Conservation (phyloP, 768 basidiomycete genomes). For the Dictyophora rubrovolvata region DNA sequence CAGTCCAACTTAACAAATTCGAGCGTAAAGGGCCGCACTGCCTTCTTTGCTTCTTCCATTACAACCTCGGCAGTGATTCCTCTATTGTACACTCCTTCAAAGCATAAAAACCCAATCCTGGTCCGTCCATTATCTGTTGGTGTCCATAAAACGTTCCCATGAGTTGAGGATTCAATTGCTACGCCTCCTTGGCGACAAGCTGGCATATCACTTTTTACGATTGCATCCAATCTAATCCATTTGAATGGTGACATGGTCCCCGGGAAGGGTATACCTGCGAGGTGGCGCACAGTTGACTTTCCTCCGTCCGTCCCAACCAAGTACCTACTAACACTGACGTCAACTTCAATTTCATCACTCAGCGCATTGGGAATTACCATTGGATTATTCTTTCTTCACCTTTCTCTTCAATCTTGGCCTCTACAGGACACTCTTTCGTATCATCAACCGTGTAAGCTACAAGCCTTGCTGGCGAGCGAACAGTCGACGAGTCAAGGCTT, state of each 20-base stretch:
- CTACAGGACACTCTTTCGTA: background rate
- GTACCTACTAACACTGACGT: conserved; percentile 1
- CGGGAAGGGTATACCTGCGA: conserved; percentile 1
- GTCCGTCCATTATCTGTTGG: conserved; percentile 7
- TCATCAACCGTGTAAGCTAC: background rate
- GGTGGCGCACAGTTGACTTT: conserved; percentile 5
- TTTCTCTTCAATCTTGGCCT: background rate
- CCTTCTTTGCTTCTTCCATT: conserved; percentile 15
- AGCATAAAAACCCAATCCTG: background rate
- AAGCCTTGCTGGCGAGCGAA: background rate
- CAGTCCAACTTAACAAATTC: conserved; percentile 15
- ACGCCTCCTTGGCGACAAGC: background rate
- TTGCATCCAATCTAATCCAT: conserved; percentile 9
- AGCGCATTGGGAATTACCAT: background rate
- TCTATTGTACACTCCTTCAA: background rate
- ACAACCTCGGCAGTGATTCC: background rate
- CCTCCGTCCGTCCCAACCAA: conserved; percentile 10
- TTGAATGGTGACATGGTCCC: background rate
- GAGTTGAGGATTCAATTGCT: conserved; percentile 6
- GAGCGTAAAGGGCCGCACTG: conserved; percentile 17
- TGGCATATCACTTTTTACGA: conserved; percentile 8
- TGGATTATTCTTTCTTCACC: background rate
- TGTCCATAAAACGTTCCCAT: conserved; percentile 10
- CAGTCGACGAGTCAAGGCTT: background rate
- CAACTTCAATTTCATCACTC: background rate